Evolutionary conservation across 768 basidiomycete genomes (phyloP).

Genomic region (Leccinum sublutescens): DNA sequence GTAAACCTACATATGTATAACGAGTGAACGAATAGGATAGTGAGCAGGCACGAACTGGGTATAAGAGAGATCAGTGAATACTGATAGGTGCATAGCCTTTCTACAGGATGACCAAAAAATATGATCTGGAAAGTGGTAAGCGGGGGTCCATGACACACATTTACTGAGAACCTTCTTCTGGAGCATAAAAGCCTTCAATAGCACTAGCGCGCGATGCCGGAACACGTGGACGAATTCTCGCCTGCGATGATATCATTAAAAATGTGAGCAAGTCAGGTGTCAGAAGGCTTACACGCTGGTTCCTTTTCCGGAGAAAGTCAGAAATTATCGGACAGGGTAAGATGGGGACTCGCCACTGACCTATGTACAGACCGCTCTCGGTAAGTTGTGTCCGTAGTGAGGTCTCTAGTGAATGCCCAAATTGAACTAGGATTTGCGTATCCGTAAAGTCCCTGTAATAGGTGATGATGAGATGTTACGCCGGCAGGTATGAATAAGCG

Average conservation of each 20-base stretch:
- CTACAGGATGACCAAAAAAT: slow-evolving; percentile 96
- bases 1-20: slow-evolving; percentile 51
- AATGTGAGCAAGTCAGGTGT: not conserved
- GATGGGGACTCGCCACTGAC: slow-evolving; percentile 41
- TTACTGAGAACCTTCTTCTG: slow-evolving; percentile 73
- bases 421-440: slow-evolving; percentile 85
- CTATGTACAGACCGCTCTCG: slow-evolving; percentile 94
- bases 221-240: slow-evolving; percentile 93
- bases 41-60: slow-evolving; percentile 54
- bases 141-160: slow-evolving; percentile 1
- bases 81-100: slow-evolving; percentile 94
- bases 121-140: slow-evolving; percentile 61
- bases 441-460: slow-evolving; percentile 76
- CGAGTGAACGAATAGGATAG: slow-evolving; percentile 5
- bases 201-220: slow-evolving; percentile 85
- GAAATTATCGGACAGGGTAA: not conserved
- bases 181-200: slow-evolving; percentile 92
- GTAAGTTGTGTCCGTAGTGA: slow-evolving; percentile 80
- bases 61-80: slow-evolving; percentile 94
- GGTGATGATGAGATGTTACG: not conserved
- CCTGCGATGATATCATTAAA: slow-evolving; percentile 37
- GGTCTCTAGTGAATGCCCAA: slow-evolving; percentile 71
- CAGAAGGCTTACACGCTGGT: slow-evolving; percentile 59
- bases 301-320: slow-evolving; percentile 41
- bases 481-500: not conserved